These are phyloP conservation scores for Astrothelium macrocarpum DNA, from an alignment of 495 filamentous ascomycete genomes.

Conservation along the genomic window DNA sequence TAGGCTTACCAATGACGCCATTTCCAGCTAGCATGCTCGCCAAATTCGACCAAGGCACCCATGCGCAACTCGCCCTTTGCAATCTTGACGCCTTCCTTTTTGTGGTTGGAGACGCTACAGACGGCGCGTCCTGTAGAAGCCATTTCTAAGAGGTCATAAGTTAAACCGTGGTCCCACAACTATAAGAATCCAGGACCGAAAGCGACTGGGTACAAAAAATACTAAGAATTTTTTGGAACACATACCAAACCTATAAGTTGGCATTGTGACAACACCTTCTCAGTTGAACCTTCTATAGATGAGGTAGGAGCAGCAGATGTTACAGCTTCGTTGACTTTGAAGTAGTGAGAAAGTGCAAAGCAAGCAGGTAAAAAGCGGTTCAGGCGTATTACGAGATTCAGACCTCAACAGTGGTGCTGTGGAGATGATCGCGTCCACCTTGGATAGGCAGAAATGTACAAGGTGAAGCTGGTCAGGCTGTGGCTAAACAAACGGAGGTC, in stretches of 20 bases:
- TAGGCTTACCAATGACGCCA: conserved; percentile 70
- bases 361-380: no score
- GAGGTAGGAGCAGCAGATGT: not conserved
- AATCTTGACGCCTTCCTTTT: conserved; percentile 55
- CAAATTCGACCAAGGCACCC: conserved; percentile 53
- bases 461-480: not conserved
- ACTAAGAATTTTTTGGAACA: no score
- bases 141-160: conserved; percentile 45
- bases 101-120: conserved; percentile 61
- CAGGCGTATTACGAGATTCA: no score
- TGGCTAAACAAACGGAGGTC: not conserved
- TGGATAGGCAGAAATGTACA: no score
- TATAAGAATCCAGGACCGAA: no score
- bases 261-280: not conserved
- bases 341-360: not conserved
- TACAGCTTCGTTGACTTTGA: not conserved
- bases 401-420: no score
- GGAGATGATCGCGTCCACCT: no score
- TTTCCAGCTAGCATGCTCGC: conserved; percentile 42
- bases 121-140: conserved; percentile 51
- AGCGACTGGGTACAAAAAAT: no score
- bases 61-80: conserved; percentile 64
- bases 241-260: not conserved
- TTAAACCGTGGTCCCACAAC: no score
- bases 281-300: not conserved